Evolutionary conservation across 495 filamentous ascomycete genomes (phyloP).

Genomic region (Neurospora intermedia): DNA sequence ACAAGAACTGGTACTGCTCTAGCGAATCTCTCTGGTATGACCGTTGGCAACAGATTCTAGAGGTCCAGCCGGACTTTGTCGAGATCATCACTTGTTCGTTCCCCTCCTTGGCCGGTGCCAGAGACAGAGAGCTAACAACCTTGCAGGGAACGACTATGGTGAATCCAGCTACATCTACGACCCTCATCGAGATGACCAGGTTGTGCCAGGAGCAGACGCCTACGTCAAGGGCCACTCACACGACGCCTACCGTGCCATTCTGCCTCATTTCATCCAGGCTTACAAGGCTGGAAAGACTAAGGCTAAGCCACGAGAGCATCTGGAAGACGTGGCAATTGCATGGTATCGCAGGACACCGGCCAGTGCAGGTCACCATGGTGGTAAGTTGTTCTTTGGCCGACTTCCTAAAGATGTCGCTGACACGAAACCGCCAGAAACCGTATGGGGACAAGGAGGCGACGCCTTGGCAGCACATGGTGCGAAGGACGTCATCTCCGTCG

Average conservation of each 20-base stretch:
- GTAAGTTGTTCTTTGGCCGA: conserved; percentile 28
- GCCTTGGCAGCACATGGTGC: conserved; percentile 28
- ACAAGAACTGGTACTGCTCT: conserved; percentile 66
- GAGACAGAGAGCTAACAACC: not conserved
- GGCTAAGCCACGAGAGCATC: conserved; percentile 24
- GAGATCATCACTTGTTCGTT: conserved; percentile 41
- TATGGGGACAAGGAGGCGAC: conserved; percentile 36
- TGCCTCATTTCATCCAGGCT: conserved; percentile 54
- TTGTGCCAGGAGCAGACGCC: conserved; percentile 37
- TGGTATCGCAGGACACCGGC: conserved; percentile 53
- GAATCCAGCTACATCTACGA: conserved; percentile 67
- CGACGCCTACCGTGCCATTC: conserved; percentile 33
- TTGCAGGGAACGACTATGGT: conserved; percentile 66
- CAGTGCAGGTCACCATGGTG: conserved; percentile 19
- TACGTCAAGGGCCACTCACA: conserved; percentile 37
- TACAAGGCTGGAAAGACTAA: conserved; percentile 46
- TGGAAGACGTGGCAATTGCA: conserved; percentile 38
- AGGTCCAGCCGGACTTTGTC: conserved; percentile 54
- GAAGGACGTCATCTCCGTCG: conserved; percentile 36
- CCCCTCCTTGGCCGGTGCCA: not conserved
- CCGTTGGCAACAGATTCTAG: conserved; percentile 59
- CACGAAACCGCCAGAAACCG: conserved; percentile 17
- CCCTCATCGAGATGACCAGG: conserved; percentile 31
- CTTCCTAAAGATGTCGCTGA: conserved; percentile 5
- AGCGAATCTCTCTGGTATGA: conserved; percentile 64